phyloP scores from a whole-genome alignment of 179 eudicot species.

The Silene vulgaris region DNA sequence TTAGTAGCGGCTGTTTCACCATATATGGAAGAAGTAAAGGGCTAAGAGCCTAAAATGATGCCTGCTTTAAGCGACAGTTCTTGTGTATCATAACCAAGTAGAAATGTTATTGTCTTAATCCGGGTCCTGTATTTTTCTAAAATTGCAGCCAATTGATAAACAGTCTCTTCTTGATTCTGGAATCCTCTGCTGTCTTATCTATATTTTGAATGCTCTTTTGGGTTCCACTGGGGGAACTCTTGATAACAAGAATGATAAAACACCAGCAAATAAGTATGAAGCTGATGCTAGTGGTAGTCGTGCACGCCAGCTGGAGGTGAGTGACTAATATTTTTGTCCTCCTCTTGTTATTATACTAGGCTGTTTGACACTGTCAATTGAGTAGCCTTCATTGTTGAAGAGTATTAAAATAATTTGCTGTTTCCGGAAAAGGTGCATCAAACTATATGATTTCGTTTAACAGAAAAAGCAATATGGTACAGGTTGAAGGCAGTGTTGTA shows the following conservation, averaged over 20 bases:
- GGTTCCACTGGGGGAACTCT: constrained; percentile 47
- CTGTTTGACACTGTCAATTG: background rate
- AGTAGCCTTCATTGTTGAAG: background rate
- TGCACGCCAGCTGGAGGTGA: constrained; percentile 79
- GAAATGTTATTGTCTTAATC: background rate
- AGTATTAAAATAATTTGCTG: background rate
- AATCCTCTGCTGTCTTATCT: constrained; percentile 83
- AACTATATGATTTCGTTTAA: constrained; percentile 3
- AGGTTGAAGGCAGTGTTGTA: constrained; percentile 95
- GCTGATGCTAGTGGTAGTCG: constrained; percentile 34
- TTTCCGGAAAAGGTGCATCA: constrained; percentile 1
- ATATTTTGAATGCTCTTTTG: constrained; percentile 82
- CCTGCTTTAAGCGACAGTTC: background rate
- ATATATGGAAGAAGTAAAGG: background rate
- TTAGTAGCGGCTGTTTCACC: background rate
- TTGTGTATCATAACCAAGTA: background rate
- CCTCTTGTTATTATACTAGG: background rate
- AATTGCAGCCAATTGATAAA: constrained; percentile 81
- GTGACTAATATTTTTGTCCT: constrained; percentile 10
- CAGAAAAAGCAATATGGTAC: constrained; percentile 21
- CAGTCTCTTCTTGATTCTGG: constrained; percentile 99
- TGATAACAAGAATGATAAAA: constrained; percentile 32
- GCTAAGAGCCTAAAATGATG: background rate
- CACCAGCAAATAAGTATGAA: constrained; percentile 21
- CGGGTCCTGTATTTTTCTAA: constrained; percentile 5